phyloP scores from a whole-genome alignment of 768 basidiomycete species.

The Cystoderma amianthinum region DNA sequence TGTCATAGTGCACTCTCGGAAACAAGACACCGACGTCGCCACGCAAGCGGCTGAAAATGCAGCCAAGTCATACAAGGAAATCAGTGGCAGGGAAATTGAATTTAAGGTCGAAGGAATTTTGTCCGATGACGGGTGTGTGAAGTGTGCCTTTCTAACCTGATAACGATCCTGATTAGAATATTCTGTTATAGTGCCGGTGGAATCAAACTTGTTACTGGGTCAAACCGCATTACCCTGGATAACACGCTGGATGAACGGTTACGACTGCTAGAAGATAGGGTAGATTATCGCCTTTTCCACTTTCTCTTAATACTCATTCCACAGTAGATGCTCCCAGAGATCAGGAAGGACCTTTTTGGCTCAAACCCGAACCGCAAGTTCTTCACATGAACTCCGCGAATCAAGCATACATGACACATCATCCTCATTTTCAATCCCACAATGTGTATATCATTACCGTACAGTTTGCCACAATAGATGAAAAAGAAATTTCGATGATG shows the following conservation, averaged over 20 bases:
- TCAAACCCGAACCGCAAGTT: conserved; percentile 90
- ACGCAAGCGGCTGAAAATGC: conserved; percentile 64
- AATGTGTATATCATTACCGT: too few species aligned
- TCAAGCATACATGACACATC: too few species aligned
- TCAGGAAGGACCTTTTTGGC: conserved; percentile 85
- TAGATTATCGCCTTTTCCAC: conserved; percentile 27
- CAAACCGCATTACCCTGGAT: conserved; percentile 79
- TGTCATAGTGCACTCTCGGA: conserved; percentile 61
- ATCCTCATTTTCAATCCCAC: too few species aligned
- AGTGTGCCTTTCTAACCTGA: neutral
- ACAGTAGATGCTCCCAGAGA: conserved; percentile 89
- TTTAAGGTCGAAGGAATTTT: conserved; percentile 57
- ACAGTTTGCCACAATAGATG: too few species aligned
- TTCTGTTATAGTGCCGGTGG: conserved; percentile 66
- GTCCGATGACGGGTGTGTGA: conserved; percentile 60
- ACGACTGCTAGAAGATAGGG: conserved; percentile 83
- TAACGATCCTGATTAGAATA: neutral
- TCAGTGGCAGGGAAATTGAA: conserved; percentile 64
- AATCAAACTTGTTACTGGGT: conserved; percentile 65
- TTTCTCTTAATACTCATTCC: neutral
- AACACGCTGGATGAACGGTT: conserved; percentile 94
- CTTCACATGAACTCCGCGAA: conserved; percentile 71
- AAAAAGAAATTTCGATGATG: too few species aligned
- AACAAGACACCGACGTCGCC: conserved; percentile 55
- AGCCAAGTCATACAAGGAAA: conserved; percentile 58